Evolutionary conservation across 2,329 filamentous ascomycete genomes (phyloP), one percentile per base, ranked within the genome.

Genomic region (Aschersonia sp.): DNA sequence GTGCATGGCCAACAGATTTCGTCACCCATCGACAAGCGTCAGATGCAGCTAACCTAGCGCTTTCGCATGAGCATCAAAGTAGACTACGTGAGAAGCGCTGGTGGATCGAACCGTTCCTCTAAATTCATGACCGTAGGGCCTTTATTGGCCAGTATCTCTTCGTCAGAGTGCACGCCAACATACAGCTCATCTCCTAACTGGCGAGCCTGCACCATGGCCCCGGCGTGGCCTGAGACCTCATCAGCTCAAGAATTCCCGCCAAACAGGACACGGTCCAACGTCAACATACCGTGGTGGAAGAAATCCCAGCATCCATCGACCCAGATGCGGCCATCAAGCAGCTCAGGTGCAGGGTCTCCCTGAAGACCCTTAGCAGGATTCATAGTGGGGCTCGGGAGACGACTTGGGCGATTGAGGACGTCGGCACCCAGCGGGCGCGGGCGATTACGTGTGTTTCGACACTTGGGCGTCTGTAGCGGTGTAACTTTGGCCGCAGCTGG

Each of bases 271-370:
- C 42, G 42, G 8, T 4, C 12, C 14, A 42, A 4, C 30, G 9
- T 29, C 14, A 12, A 57, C 69, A 55, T 65, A 87, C 86, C 92
- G 64, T 97, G 92, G 65, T 98, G 92, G 68, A 89, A 94, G 68
- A 98, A 98, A 71, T 98, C 92, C 70, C 96, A 98, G 73, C 92
- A 98, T 53, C 92, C 92, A 64, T 98, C 92, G 30, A 98, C 85
- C 94, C 94, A 98, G 59, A 98, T 86, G 55, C 90, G 81, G 57
- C 85, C 80, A 31, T 79, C 76, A 35, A 76, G 66, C 7, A 79
- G 67, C 62, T 75, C 71, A 37, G 72, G 69, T 47, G 72, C 74
- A 43, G 75, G 67, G 43, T 72, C 66, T 50, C 72, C 72, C 42
- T 60, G 55, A 31, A 60, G 54, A 51, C 59, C 58, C 30, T 53